These are phyloP conservation scores for Penicillium thymicola DNA, from an alignment of 2,329 filamentous ascomycete species.

Conservation along the genomic window DNA sequence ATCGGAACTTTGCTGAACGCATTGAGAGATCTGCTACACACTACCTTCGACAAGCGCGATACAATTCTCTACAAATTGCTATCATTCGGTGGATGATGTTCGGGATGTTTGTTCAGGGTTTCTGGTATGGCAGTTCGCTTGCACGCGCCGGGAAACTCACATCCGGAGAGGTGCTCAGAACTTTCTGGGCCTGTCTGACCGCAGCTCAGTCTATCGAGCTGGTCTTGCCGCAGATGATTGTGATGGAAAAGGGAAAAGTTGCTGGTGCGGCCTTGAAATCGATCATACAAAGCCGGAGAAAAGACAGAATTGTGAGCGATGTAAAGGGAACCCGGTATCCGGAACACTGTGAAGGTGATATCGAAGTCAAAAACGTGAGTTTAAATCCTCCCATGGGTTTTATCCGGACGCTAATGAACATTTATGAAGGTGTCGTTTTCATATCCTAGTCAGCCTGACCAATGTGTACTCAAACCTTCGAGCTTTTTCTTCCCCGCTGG, in stretches of 20 bases:
- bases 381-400: neutral
- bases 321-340: constrained; percentile 33
- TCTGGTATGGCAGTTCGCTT: constrained; percentile 78
- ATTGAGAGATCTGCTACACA: constrained; percentile 58
- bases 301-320: constrained; percentile 20
- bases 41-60: constrained; percentile 66
- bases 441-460: constrained; percentile 68
- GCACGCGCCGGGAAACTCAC: constrained; percentile 57
- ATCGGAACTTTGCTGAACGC: constrained; percentile 59
- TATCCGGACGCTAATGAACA: neutral
- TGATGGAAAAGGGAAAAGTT: constrained; percentile 73
- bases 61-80: constrained; percentile 69
- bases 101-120: constrained; percentile 79
- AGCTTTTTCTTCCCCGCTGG: constrained; percentile 70
- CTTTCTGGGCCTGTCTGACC: constrained; percentile 78
- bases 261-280: constrained; percentile 63
- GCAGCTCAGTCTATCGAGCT: constrained; percentile 72
- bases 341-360: constrained; percentile 58
- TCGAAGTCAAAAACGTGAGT: constrained; percentile 65
- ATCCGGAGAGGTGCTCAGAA: constrained; percentile 70
- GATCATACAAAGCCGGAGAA: constrained; percentile 37
- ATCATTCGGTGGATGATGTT: constrained; percentile 71
- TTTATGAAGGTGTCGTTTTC: constrained; percentile 68
- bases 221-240: constrained; percentile 71
- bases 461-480: constrained; percentile 57